Evolutionary conservation across 2,329 filamentous ascomycete species (phyloP).

Genomic region (Colletotrichum salicis): DNA sequence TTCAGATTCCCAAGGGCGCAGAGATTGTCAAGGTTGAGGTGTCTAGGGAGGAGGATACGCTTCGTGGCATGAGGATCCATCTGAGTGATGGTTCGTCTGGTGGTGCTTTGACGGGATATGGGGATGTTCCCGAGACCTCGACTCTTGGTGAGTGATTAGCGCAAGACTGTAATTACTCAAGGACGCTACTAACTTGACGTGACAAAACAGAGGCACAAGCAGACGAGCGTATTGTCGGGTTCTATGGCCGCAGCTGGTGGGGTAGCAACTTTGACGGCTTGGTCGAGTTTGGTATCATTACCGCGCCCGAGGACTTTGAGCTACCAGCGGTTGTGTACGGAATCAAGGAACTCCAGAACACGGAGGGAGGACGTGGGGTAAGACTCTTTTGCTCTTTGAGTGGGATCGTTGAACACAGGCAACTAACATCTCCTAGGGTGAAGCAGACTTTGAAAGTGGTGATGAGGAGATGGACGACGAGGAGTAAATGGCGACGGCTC

Average conservation of each 20-base stretch:
- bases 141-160: slow-evolving; percentile 30
- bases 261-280: slow-evolving; percentile 37
- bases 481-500: background rate
- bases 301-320: slow-evolving; percentile 50
- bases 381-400: background rate
- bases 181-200: slow-evolving; percentile 8
- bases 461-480: background rate
- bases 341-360: slow-evolving; percentile 54
- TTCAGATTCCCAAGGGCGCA: slow-evolving; percentile 38
- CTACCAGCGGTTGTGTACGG: slow-evolving; percentile 54
- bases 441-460: background rate
- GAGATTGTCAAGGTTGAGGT: slow-evolving; percentile 47
- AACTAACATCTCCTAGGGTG: background rate
- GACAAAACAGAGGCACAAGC: slow-evolving; percentile 42
- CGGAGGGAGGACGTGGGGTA: slow-evolving; percentile 16
- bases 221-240: slow-evolving; percentile 56
- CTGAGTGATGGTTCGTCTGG: slow-evolving; percentile 38
- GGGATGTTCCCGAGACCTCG: slow-evolving; percentile 28
- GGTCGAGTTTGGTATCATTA: slow-evolving; percentile 60
- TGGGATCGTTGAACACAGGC: background rate
- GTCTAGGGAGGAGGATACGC: slow-evolving; percentile 13
- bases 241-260: slow-evolving; percentile 52
- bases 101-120: slow-evolving; percentile 34
- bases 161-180: too few relatives aligned
- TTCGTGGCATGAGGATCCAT: slow-evolving; percentile 40